A percentile compares a stretch with the other conserved stretches of the same genome.
Conservation (phyloP, 768 basidiomycete species). For the Tremella fuciformis region DNA sequence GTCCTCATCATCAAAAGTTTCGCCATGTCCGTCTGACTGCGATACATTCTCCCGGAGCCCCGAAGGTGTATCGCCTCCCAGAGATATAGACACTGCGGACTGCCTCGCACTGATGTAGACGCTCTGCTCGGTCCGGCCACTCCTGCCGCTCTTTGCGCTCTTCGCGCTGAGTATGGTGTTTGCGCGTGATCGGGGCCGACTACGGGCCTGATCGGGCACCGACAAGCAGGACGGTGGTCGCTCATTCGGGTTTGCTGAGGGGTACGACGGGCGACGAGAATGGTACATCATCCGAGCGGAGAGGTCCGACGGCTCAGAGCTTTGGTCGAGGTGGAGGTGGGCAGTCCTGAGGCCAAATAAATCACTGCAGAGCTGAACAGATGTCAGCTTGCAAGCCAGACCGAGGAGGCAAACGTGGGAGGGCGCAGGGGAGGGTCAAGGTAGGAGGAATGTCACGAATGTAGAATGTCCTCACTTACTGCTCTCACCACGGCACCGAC, state of each 20-base stretch:
- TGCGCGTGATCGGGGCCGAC: neutral
- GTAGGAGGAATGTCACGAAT: neutral
- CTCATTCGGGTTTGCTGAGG: too few species aligned
- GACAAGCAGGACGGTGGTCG: neutral
- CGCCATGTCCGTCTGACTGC: neutral
- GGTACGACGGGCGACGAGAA: neutral
- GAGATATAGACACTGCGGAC: neutral
- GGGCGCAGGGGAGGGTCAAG: neutral
- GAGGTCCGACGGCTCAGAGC: neutral
- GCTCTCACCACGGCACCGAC: conserved; percentile 6
- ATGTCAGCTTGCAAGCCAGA: conserved; percentile 14
- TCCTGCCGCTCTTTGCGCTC: neutral
- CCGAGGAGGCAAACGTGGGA: neutral
- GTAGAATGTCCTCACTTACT: conserved; percentile 12
- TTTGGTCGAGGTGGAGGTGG: conserved; percentile 4
- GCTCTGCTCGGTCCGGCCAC: neutral
- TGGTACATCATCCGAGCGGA: neutral
- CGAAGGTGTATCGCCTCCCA: neutral
- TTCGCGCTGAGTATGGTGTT: neutral
- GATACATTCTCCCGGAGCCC: neutral
- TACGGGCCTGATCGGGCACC: neutral
- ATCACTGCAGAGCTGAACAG: neutral
- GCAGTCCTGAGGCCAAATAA: neutral
- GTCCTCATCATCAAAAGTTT: neutral
- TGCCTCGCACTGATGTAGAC: neutral